Conservation (phyloP, 331 rosid genomes). For the Erythrophleum ivorense region DNA sequence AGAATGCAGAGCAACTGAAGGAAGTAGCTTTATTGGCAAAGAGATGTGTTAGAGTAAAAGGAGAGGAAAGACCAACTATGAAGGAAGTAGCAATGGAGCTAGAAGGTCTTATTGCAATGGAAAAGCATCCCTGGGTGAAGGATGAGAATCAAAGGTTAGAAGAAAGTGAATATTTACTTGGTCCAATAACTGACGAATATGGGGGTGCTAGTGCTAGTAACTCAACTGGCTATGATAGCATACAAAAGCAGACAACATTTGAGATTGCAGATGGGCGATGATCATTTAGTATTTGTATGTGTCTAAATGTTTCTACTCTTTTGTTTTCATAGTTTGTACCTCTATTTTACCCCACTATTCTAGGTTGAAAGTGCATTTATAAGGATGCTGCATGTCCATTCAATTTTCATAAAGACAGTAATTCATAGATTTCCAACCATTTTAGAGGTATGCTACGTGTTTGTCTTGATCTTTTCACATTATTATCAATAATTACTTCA, state of each 20-base stretch:
- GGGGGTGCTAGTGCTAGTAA: neutral
- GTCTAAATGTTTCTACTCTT: neutral
- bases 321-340: neutral
- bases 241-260: neutral
- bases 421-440: neutral
- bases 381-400: neutral
- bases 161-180: neutral
- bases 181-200: neutral
- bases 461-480: too few species aligned
- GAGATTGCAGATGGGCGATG: neutral
- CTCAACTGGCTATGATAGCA: neutral
- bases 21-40: neutral
- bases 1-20: neutral
- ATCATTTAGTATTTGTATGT: too few species aligned
- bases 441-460: neutral
- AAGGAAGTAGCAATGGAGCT: neutral
- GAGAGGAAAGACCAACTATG: neutral
- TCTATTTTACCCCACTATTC: neutral
- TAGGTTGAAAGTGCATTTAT: neutral
- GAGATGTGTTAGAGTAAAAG: neutral
- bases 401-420: too few species aligned
- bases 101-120: neutral
- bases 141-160: neutral
- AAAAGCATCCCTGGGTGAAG: neutral
- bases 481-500: too few species aligned